phyloP scores from a whole-genome alignment of 495 filamentous ascomycete genomes.

The Penicillium lagena region DNA sequence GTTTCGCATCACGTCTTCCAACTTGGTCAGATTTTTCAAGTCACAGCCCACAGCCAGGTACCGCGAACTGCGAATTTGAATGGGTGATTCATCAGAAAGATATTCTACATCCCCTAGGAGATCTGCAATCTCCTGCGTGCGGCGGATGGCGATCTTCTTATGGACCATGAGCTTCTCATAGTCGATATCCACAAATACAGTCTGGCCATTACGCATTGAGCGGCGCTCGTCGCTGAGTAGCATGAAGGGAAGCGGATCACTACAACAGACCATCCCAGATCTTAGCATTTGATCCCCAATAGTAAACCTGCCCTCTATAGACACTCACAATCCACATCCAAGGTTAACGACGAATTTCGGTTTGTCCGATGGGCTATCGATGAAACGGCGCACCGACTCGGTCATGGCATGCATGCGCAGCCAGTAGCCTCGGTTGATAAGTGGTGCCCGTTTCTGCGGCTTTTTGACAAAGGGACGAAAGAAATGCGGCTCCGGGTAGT shows the following conservation, averaged over 20 bases:
- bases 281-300: slow-evolving; percentile 17
- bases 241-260: slow-evolving; percentile 87
- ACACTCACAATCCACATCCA: slow-evolving; percentile 81
- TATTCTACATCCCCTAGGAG: slow-evolving; percentile 45
- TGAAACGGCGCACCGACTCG: slow-evolving; percentile 61
- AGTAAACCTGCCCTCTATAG: slow-evolving; percentile 15
- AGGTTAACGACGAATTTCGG: slow-evolving; percentile 76
- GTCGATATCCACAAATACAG: slow-evolving; percentile 79
- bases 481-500: slow-evolving; percentile 71
- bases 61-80: slow-evolving; percentile 55
- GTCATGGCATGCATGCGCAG: slow-evolving; percentile 78
- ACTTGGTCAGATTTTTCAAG: slow-evolving; percentile 54
- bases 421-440: slow-evolving; percentile 87
- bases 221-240: slow-evolving; percentile 57
- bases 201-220: slow-evolving; percentile 39
- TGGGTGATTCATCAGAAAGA: slow-evolving; percentile 31
- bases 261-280: slow-evolving; percentile 25
- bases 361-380: slow-evolving; percentile 47
- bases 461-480: slow-evolving; percentile 84
- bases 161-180: slow-evolving; percentile 72
- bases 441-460: slow-evolving; percentile 67
- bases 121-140: slow-evolving; percentile 50
- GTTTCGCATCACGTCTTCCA: slow-evolving; percentile 49
- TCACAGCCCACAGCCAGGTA: slow-evolving; percentile 84
- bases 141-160: slow-evolving; percentile 61